Evolutionary conservation across 768 basidiomycete species (phyloP), one percentile per base, ranked within the genome.

Genomic region (Exidia glandulosa): DNA sequence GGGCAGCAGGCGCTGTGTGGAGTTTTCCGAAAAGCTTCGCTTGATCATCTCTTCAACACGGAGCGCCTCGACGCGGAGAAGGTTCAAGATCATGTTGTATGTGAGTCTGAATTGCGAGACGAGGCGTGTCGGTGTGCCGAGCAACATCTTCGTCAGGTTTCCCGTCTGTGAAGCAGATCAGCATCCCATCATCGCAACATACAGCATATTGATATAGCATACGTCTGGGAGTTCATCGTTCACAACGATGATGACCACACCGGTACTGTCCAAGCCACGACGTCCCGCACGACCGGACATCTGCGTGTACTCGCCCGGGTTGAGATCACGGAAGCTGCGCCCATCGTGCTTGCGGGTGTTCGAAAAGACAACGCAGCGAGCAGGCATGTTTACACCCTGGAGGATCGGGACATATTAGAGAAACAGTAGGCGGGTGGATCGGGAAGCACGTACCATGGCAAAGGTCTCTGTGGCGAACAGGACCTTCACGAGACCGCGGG

Each of bases 21-120:
- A 86, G 68, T 98, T 98, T 75, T 99, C 96, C 19, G 96, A 98
- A 73, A 99, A 99, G 70, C 91, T 94, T 37, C 96, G 81, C 72
- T 98, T 98, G 69, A 99, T 98, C 96, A 99, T 99, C 73, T 99
- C 96, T 69, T 99, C 96, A 19, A 98, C 95, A 61, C 86, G 80
- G 54, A 99, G 77, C 0, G 96, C 94, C 68, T 99, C 96, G 10
- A 99, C 96, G 23, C 96, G 85, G 10, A 99, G 80, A 37, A 99
- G 75, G 69, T 99, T 99, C 62, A 99, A 74, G 62, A 99, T 98
- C 96, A 99, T 98, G 71, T 97, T 98, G 74, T 98, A 99, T 1
- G 96, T 99, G 63, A 99, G 78, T 58, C 96, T 81, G 77, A 99
- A 99, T 68, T 98, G 96, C 1, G 95, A 98, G 54, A 87, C 84